Conservation (phyloP, 305 asterid species). For the Fraxinus xanthoxyloides region DNA sequence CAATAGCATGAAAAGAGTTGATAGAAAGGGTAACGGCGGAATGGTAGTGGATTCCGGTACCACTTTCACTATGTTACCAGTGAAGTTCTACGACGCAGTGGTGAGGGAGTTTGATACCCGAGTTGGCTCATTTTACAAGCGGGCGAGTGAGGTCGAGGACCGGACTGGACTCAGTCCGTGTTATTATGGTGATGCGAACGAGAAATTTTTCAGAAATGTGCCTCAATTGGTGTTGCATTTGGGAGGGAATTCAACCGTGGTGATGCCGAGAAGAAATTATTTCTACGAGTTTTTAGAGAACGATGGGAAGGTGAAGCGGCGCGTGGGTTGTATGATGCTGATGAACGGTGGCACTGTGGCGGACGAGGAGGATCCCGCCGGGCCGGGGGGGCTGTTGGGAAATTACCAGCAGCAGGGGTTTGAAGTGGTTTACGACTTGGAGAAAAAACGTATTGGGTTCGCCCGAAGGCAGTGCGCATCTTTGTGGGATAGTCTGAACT, state of each 20-base stretch:
- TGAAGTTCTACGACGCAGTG: slow-evolving; percentile 44
- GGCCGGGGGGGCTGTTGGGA: slow-evolving; percentile 95
- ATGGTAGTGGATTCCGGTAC: slow-evolving; percentile 99
- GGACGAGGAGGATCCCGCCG: slow-evolving; percentile 59
- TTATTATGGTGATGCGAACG: slow-evolving; percentile 34
- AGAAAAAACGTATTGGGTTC: slow-evolving; percentile 65
- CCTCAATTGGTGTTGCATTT: slow-evolving; percentile 63
- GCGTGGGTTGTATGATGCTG: slow-evolving; percentile 77
- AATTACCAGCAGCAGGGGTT: slow-evolving; percentile 95
- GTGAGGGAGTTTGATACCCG: slow-evolving; percentile 41
- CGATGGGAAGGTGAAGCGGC: slow-evolving; percentile 37
- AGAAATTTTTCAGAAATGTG: slow-evolving; percentile 16
- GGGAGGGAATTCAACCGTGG: slow-evolving; percentile 73
- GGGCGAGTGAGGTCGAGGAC: slow-evolving; percentile 61
- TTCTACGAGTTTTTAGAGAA: slow-evolving; percentile 60
- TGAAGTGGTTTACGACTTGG: slow-evolving; percentile 94
- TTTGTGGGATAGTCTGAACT: slow-evolving; percentile 69
- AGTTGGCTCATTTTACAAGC: slow-evolving; percentile 36
- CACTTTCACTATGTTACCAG: slow-evolving; percentile 81
- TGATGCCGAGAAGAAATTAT: slow-evolving; percentile 74
- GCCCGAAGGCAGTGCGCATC: slow-evolving; percentile 79
- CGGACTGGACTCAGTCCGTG: slow-evolving; percentile 80
- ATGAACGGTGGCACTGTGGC: slow-evolving; percentile 61
- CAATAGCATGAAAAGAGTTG: slow-evolving; percentile 46
- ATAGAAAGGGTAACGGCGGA: slow-evolving; percentile 70